Percentiles rank a stretch among this genome's conserved stretches.
phyloP scores from a whole-genome alignment of 2,329 filamentous ascomycete genomes.

The Ophiostoma populinum region DNA sequence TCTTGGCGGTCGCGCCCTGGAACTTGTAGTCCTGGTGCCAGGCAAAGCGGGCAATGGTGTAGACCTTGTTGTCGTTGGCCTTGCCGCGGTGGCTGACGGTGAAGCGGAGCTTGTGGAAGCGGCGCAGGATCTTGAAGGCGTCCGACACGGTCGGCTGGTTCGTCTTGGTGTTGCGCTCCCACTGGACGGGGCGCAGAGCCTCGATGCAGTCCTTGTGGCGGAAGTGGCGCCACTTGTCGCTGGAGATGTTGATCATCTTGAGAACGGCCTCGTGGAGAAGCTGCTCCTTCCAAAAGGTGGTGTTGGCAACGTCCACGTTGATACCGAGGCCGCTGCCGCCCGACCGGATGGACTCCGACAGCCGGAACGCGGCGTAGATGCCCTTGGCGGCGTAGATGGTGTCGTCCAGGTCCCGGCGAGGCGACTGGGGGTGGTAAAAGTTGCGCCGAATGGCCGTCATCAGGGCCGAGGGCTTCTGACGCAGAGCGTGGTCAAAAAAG shows the following conservation, averaged over 20 bases:
- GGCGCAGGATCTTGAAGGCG: conserved; percentile 35
- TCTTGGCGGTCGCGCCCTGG: conserved; percentile 31
- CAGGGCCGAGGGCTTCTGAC: conserved; percentile 53
- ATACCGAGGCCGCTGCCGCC: conserved; percentile 50
- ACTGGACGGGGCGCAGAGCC: conserved; percentile 20
- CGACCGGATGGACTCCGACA: conserved; percentile 36
- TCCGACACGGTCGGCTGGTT: conserved; percentile 23
- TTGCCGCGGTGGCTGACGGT: conserved; percentile 35
- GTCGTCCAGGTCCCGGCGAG: conserved; percentile 37
- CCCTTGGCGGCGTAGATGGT: conserved; percentile 61
- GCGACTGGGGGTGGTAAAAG: conserved; percentile 49
- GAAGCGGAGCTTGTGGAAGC: conserved; percentile 38
- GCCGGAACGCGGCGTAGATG: conserved; percentile 69
- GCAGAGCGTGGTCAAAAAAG: conserved; percentile 79
- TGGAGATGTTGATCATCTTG: conserved; percentile 13
- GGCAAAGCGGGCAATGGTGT: conserved; percentile 33
- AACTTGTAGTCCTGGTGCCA: conserved; percentile 26
- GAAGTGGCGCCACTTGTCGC: conserved; percentile 14
- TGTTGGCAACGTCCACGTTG: conserved; percentile 85
- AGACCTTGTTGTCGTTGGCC: conserved; percentile 26
- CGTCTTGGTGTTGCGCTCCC: conserved; percentile 10
- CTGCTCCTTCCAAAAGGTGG: conserved; percentile 58
- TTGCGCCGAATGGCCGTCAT: conserved; percentile 62
- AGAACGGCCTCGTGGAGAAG: conserved; percentile 21
- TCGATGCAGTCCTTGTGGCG: conserved; percentile 14